Evolutionary conservation across 2,329 filamentous ascomycete species (phyloP).

Genomic region (Hymenoscyphus scutula): DNA sequence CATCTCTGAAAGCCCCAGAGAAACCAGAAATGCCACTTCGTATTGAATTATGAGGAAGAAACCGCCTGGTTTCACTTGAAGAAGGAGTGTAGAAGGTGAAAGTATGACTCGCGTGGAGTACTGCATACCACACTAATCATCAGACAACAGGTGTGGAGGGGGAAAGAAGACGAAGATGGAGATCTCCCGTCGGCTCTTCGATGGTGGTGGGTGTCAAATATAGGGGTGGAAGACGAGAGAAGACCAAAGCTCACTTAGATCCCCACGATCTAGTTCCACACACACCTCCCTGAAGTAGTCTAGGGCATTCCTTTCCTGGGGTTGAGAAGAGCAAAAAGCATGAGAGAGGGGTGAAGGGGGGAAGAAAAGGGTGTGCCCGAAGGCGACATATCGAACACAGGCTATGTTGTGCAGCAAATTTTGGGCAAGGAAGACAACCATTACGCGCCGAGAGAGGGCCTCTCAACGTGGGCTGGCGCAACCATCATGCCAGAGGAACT

Average conservation of each 20-base stretch:
- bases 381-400: not conserved
- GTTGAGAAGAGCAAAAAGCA: not conserved
- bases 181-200: not conserved
- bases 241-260: not conserved
- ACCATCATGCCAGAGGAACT: not conserved
- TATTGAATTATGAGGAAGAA: not conserved
- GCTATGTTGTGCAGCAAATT: conserved; percentile 5
- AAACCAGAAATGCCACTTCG: not conserved
- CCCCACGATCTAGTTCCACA: not conserved
- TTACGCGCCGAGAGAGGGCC: conserved; percentile 2
- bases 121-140: not conserved
- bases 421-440: not conserved
- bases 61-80: not conserved
- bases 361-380: not conserved
- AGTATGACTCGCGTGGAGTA: not conserved
- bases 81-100: not conserved
- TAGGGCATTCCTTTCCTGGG: not conserved
- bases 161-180: not conserved
- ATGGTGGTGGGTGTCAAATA: not conserved
- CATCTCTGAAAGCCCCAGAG: not conserved
- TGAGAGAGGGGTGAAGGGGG: not conserved
- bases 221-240: not conserved
- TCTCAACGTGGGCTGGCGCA: not conserved
- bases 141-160: not conserved
- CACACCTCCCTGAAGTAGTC: not conserved